These are phyloP conservation scores for Pythium rhizo-oryzae DNA, from an alignment of 352 stramenopile species.

Conservation along the genomic window DNA sequence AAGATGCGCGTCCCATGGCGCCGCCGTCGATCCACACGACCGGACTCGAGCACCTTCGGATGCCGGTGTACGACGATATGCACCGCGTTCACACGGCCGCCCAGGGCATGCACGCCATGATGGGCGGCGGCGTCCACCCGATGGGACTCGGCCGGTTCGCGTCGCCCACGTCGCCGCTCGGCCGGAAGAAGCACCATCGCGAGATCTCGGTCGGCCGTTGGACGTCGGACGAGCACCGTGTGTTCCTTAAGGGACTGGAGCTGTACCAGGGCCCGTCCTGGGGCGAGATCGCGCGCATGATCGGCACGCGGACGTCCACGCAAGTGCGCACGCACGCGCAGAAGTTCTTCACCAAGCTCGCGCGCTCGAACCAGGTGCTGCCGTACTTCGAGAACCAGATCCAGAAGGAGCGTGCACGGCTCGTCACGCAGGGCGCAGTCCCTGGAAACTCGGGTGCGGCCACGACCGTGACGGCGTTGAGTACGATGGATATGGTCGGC, in stretches of 20 bases:
- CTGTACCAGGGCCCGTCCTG: constrained; percentile 79
- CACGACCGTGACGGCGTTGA: not conserved
- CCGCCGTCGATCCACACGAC: constrained; percentile 23
- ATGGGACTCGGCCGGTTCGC: constrained; percentile 16
- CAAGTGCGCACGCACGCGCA: constrained; percentile 88
- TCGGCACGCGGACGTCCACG: constrained; percentile 82
- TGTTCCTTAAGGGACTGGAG: constrained; percentile 81
- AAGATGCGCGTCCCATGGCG: constrained; percentile 23
- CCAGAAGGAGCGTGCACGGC: constrained; percentile 60
- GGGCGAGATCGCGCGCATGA: constrained; percentile 84
- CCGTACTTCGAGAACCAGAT: constrained; percentile 81
- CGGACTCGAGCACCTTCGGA: constrained; percentile 24
- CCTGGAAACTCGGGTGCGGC: not conserved
- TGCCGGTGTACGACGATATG: constrained; percentile 23
- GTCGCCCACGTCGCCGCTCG: not conserved
- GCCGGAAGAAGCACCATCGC: constrained; percentile 38
- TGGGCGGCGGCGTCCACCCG: constrained; percentile 19
- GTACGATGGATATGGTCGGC: not conserved
- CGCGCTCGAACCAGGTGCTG: constrained; percentile 69
- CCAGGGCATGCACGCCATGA: constrained; percentile 34
- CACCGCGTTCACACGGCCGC: constrained; percentile 25
- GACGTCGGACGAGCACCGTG: constrained; percentile 77
- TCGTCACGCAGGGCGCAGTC: constrained; percentile 51
- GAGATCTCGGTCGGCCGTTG: constrained; percentile 78
- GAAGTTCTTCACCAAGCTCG: constrained; percentile 90